Conservation (phyloP, 1,284 basidiomycete genomes). For the Xerocomus amazonicus region DNA sequence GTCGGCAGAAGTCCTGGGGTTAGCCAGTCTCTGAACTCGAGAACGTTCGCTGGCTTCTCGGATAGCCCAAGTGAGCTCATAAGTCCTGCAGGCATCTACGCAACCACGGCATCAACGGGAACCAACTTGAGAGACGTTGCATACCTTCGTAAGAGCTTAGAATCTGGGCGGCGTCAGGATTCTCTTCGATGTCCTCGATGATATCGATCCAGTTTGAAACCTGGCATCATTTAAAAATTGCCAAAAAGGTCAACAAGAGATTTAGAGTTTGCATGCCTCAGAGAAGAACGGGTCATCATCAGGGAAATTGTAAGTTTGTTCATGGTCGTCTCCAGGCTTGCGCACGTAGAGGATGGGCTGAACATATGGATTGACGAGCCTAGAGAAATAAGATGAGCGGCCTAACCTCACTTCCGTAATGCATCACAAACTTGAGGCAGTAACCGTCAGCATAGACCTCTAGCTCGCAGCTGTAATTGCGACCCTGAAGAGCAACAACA, state of each 20-base stretch:
- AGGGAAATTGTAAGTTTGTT: slow-evolving; percentile 71
- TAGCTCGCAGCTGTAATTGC: slow-evolving; percentile 89
- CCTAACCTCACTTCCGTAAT: slow-evolving; percentile 5
- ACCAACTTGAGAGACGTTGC: slow-evolving; percentile 3
- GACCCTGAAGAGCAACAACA: slow-evolving; percentile 84
- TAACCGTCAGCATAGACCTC: slow-evolving; percentile 92
- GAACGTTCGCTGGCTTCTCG: slow-evolving; percentile 70
- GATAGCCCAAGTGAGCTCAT: slow-evolving; percentile 87
- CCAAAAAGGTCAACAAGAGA: not conserved
- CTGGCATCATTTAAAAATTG: slow-evolving; percentile 20
- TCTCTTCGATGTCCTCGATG: slow-evolving; percentile 75
- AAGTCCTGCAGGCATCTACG: slow-evolving; percentile 81
- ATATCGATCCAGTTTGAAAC: slow-evolving; percentile 82
- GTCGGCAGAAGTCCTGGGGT: slow-evolving; percentile 13
- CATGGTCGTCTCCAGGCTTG: slow-evolving; percentile 80
- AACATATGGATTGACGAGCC: slow-evolving; percentile 85
- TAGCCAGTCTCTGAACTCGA: slow-evolving; percentile 34
- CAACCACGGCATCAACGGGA: slow-evolving; percentile 15
- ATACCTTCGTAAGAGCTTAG: slow-evolving; percentile 74
- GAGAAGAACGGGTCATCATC: slow-evolving; percentile 94
- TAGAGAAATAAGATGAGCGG: slow-evolving; percentile 30
- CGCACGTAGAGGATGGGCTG: slow-evolving; percentile 83
- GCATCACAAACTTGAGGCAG: slow-evolving; percentile 58
- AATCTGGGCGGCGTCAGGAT: slow-evolving; percentile 65
- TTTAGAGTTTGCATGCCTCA: slow-evolving; percentile 40